Base-by-base conservation (phyloP, 495 filamentous ascomycete genomes). In the Neurospora cerealis region DNA sequence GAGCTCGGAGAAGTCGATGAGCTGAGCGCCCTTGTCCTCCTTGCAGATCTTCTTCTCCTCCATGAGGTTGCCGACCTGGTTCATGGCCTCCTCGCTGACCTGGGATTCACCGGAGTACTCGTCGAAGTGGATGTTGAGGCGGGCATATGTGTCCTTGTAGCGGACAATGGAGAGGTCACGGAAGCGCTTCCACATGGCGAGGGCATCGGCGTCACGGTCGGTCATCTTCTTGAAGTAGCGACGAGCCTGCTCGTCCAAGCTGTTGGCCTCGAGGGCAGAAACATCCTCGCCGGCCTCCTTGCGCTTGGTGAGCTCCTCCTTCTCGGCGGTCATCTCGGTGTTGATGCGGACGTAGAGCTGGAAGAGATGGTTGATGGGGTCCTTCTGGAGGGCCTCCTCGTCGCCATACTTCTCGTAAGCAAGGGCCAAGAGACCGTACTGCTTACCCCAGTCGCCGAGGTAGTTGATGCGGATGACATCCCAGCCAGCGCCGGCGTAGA, bases 101-200 rank as follows among this genome's bases (percentile, higher is more conserved):
- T 96, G 93, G n/a, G 92, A 95, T 83, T 99, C 96, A 41, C 95
- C 95, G 41, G 91, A 92, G 85, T 99, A 99, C 71, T 93, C 91
- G 80, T 98, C 95, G 77, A 95, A 99, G 73, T 90, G 86, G 79
- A 99, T 98, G 83, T 97, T 98, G 24, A 82, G 77, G 72, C 80
- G 80, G 66, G 78, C 80, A 70, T 82, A 82, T 1, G 81, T 86
- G 6, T 80, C 77, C 82, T 93, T 91, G 84, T 97, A 97, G 78
- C 91, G 91, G 73, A 88, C 85, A 76, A 98, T 98, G 83, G 92
- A 94, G 66, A 99, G 87, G 62, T 96, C 92, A 80, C 96, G 88
- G 87, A 98, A 99, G 24, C 90, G 88, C 78, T 88, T 88, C 96
- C 96, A 99, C 73, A 92, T 84, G 48, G 89, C 91, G 62, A 97